phyloP scores from a whole-genome alignment of 2,329 filamentous ascomycete genomes.

The Fusarium luffae region DNA sequence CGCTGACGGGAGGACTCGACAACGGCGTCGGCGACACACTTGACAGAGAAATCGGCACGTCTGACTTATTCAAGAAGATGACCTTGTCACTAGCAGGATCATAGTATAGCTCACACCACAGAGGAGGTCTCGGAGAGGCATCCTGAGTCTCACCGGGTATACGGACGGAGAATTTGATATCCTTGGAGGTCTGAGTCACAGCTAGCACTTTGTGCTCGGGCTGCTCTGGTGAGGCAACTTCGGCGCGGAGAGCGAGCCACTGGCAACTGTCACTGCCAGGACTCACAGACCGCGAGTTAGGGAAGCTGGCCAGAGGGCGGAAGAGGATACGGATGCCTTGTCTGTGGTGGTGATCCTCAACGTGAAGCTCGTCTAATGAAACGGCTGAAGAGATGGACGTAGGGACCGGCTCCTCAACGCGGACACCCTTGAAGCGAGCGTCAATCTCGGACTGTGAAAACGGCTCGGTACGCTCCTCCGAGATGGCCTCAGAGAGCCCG shows the following conservation, averaged over 20 bases:
- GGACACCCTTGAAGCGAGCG: conserved; percentile 58
- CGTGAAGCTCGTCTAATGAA: conserved; percentile 64
- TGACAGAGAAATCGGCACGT: conserved; percentile 63
- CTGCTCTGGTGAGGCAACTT: conserved; percentile 62
- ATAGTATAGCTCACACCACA: conserved; percentile 72
- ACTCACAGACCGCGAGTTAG: conserved; percentile 64
- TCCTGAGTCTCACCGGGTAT: conserved; percentile 62
- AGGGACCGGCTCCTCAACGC: conserved; percentile 57
- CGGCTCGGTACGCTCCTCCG: conserved; percentile 67
- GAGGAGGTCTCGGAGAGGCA: conserved; percentile 57
- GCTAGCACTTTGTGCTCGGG: conserved; percentile 68
- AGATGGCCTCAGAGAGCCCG: conserved; percentile 52
- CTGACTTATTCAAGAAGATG: conserved; percentile 66
- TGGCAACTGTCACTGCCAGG: conserved; percentile 67
- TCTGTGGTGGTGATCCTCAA: conserved; percentile 64
- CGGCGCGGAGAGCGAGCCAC: conserved; percentile 67
- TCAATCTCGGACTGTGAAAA: conserved; percentile 68
- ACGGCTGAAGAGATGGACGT: conserved; percentile 56
- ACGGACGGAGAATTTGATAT: conserved; percentile 69
- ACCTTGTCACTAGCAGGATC: conserved; percentile 68
- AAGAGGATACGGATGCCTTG: conserved; percentile 68
- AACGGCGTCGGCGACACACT: conserved; percentile 56
- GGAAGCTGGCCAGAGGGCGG: conserved; percentile 63
- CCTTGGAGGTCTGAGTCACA: conserved; percentile 68
- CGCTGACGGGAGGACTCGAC: conserved; percentile 55